Evolutionary conservation across 371 early-diverging fungal species (phyloP), one percentile per base, ranked within the genome.

Genomic region (Rhizomucor miehei): DNA sequence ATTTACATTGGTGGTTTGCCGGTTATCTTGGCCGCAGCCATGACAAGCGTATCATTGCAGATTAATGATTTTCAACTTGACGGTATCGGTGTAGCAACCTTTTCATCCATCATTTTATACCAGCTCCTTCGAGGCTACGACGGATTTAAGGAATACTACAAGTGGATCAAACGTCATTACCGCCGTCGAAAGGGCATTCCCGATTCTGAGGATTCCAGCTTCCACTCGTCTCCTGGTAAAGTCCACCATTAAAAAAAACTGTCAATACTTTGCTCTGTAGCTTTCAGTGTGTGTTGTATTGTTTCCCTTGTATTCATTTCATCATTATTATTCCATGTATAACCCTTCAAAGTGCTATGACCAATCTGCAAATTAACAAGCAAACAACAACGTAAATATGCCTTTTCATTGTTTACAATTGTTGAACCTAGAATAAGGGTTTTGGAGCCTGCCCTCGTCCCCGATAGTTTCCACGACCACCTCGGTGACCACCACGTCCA

Each of bases 1-100:
- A 60, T 83, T 62, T 62, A 77, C 35, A 73, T 77, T 8, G 81
- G 77, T 16, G 81, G 81, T 63, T 55, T 80, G 34, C 70, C 75
- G 10, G 60, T 80, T 23, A 51, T 71, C 25, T 51, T 80, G 13
- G 79, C 73, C 24, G 74, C 77, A 19, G 67, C 70, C 21, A 76
- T 76, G 75, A 71, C 70, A 38, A 63, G 66, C 8, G 45, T 13
- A 34, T 63, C 74, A 3, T 60, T 77, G 44, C 44, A 58, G 21
- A 71, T 72, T 64, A 76, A 70, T 34, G 66, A 69, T 38, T 66
- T 78, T 38, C 65, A 73, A 49, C 47, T 80, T 13, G 78, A 76
- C 57, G 78, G 71, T 8, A 56, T 57, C 3, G 64, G 64, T n/a
- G 45, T 48, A 12, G 43, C 58, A 1, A 57, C 58, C 3, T 64